Evolutionary conservation across 257 asterid genomes (phyloP).

Genomic region (Gentiana straminea): DNA sequence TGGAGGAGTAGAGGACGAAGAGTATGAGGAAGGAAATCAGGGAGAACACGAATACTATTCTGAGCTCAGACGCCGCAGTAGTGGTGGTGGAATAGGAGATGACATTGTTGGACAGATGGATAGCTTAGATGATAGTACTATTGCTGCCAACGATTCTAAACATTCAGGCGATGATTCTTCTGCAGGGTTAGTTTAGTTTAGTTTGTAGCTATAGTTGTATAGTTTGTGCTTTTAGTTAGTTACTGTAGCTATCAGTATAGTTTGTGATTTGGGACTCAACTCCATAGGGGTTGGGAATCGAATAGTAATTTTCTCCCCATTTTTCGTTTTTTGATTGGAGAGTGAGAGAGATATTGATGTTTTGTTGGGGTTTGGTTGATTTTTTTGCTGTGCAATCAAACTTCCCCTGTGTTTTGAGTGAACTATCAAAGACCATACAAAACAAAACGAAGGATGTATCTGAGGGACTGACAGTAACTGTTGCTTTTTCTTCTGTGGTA

Average conservation of each 20-base stretch:
- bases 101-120: slow-evolving; percentile 32
- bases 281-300: slow-evolving; percentile 7
- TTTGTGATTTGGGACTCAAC: slow-evolving; percentile 13
- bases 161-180: slow-evolving; percentile 63
- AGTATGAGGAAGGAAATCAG: slow-evolving; percentile 55
- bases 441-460: slow-evolving; percentile 30
- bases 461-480: slow-evolving; percentile 46
- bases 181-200: slow-evolving; percentile 96
- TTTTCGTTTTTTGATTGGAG: slow-evolving; percentile 19
- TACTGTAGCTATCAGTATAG: slow-evolving; percentile 8
- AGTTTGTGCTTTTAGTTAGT: slow-evolving; percentile 2
- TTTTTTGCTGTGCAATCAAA: slow-evolving; percentile 19
- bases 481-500: slow-evolving; percentile 76
- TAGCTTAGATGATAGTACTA: slow-evolving; percentile 70
- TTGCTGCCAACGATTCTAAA: slow-evolving; percentile 61
- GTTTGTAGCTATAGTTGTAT: slow-evolving; percentile 14
- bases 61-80: slow-evolving; percentile 12
- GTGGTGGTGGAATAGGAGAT: slow-evolving; percentile 9
- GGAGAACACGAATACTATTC: slow-evolving; percentile 50
- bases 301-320: neutral
- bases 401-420: slow-evolving; percentile 10
- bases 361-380: slow-evolving; percentile 17
- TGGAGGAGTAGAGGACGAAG: slow-evolving; percentile 12
- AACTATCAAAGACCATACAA: slow-evolving; percentile 20
- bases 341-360: slow-evolving; percentile 23